phyloP scores from a whole-genome alignment of 2,329 filamentous ascomycete genomes.

The Neobulgaria alba region DNA sequence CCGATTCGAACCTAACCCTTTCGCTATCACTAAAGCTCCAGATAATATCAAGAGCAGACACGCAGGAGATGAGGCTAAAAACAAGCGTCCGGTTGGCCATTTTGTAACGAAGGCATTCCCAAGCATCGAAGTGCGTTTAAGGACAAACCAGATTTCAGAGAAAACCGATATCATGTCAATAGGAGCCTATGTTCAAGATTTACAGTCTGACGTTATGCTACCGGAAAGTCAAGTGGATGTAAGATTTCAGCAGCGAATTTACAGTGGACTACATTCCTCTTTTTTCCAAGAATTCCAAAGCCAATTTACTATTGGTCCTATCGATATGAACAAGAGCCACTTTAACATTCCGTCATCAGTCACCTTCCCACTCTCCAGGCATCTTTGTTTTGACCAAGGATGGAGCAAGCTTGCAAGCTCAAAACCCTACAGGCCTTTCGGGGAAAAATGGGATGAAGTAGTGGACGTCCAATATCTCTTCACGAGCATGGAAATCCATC shows the following conservation, averaged over 20 bases:
- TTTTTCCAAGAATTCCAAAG: no score
- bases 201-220: slow-evolving; percentile 25
- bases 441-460: slow-evolving; percentile 10
- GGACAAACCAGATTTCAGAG: slow-evolving; percentile 10
- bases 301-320: slow-evolving; percentile 8
- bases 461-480: slow-evolving; percentile 28
- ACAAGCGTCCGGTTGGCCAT: slow-evolving; percentile 9
- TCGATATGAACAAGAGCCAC: no score
- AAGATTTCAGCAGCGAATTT: slow-evolving; percentile 23
- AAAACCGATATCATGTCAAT: slow-evolving; percentile 14
- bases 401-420: not conserved
- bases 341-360: slow-evolving; percentile 23
- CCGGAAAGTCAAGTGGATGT: slow-evolving; percentile 26
- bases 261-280: no score
- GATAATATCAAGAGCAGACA: slow-evolving; percentile 1
- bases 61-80: not conserved
- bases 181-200: slow-evolving; percentile 18
- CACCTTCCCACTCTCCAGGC: slow-evolving; percentile 19
- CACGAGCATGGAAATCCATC: slow-evolving; percentile 23
- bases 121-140: slow-evolving; percentile 24
- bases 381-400: slow-evolving; percentile 14
- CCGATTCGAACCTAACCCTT: slow-evolving; percentile 26
- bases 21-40: slow-evolving; percentile 2
- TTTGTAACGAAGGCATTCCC: slow-evolving; percentile 23
- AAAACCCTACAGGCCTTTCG: not conserved